Conservation (phyloP, 1,284 basidiomycete genomes). For the Marasmius fiardii region DNA sequence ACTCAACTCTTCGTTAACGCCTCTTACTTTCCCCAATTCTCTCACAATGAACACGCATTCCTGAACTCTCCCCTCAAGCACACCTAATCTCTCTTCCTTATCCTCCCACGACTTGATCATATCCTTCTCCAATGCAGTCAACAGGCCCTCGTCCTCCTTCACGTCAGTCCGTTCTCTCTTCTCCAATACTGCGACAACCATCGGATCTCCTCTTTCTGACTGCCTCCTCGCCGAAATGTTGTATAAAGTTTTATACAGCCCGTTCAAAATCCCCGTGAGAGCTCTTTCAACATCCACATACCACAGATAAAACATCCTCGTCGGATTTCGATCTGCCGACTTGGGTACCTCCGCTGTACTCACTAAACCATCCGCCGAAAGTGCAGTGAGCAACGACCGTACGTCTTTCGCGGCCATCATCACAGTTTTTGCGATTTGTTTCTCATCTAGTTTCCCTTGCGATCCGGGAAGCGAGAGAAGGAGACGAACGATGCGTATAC, state of each 20-base stretch:
- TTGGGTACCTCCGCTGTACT: conserved; percentile 90
- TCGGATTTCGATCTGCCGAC: conserved; percentile 82
- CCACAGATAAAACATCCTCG: conserved; percentile 88
- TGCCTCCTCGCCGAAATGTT: conserved; percentile 75
- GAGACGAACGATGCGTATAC: conserved; percentile 81
- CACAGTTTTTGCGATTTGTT: conserved; percentile 92
- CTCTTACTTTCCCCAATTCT: conserved; percentile 50
- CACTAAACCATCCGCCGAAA: conserved; percentile 79
- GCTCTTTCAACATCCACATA: conserved; percentile 84
- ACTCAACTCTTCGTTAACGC: too few relatives aligned
- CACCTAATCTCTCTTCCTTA: conserved; percentile 67
- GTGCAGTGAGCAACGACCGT: conserved; percentile 74
- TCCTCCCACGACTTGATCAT: conserved; percentile 63
- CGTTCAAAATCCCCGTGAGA: conserved; percentile 70
- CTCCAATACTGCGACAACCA: conserved; percentile 67
- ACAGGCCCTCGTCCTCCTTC: conserved; percentile 55
- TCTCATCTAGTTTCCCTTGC: conserved; percentile 96
- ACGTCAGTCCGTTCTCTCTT: conserved; percentile 83
- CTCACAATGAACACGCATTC: conserved; percentile 82
- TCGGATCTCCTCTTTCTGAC: conserved; percentile 65
- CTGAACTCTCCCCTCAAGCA: conserved; percentile 80
- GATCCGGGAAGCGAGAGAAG: conserved; percentile 48
- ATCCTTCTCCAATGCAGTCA: conserved; percentile 73
- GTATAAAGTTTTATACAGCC: conserved; percentile 84
- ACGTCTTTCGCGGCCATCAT: conserved; percentile 91